Evolutionary conservation across 2,329 filamentous ascomycete species (phyloP).

Genomic region (Epichloe elymi): DNA sequence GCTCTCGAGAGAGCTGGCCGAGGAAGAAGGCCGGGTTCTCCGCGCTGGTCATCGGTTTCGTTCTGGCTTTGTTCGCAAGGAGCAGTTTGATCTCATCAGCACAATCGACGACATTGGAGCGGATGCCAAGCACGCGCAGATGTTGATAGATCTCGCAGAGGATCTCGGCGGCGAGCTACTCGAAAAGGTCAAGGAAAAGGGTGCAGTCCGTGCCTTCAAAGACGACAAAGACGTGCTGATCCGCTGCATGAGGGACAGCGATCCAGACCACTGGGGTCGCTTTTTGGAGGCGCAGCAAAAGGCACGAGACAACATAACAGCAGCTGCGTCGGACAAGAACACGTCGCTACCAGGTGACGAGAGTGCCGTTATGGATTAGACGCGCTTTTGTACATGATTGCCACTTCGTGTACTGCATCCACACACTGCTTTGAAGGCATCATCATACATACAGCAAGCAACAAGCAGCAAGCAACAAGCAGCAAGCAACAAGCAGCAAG

Average conservation of each 20-base stretch:
- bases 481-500: too few relatives aligned
- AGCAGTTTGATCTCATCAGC: conserved; percentile 36
- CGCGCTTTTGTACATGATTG: neutral
- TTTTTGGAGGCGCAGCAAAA: conserved; percentile 51
- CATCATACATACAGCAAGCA: too few relatives aligned
- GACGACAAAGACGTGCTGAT: conserved; percentile 40
- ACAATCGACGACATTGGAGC: conserved; percentile 35
- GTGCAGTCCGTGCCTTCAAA: conserved; percentile 48
- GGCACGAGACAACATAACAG: conserved; percentile 38
- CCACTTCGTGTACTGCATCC: too few relatives aligned
- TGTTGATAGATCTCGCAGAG: conserved; percentile 50
- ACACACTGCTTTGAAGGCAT: too few relatives aligned
- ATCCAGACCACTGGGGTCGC: conserved; percentile 51
- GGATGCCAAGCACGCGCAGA: conserved; percentile 35
- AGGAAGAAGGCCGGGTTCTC: conserved; percentile 44
- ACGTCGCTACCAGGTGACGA: conserved; percentile 19
- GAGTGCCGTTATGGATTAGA: conserved; percentile 28
- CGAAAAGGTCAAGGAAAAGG: conserved; percentile 40
- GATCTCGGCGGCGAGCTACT: conserved; percentile 48
- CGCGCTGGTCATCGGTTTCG: conserved; percentile 46
- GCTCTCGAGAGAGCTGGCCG: conserved; percentile 38
- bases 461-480: too few relatives aligned
- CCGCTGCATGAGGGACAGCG: conserved; percentile 39
- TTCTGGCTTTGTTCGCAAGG: conserved; percentile 35
- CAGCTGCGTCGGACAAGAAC: conserved; percentile 15